Percentiles rank a stretch among this genome's conserved stretches.
phyloP scores from a whole-genome alignment of 208 protist genomes.

The Leishmania tropica region DNA sequence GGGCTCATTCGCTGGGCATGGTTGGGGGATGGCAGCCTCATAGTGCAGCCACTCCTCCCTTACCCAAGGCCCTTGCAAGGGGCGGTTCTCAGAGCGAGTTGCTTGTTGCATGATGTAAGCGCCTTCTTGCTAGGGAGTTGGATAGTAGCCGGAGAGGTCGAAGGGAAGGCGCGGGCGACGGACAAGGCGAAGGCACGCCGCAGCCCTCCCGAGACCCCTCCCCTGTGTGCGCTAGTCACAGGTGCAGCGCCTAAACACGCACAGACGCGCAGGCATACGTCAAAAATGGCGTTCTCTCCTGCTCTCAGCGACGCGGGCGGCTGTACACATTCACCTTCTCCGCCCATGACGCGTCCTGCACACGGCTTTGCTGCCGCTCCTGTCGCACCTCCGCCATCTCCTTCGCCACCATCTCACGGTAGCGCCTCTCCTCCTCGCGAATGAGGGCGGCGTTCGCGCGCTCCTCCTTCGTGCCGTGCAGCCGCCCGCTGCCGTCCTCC shows the following conservation, averaged over 20 bases:
- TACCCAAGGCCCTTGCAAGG: background rate
- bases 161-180: background rate
- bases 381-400: slow-evolving; percentile 50
- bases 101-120: background rate
- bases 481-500: slow-evolving; percentile 79
- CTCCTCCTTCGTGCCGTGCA: slow-evolving; percentile 79
- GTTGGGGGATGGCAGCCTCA: no score
- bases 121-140: background rate
- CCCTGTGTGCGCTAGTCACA: background rate
- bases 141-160: background rate
- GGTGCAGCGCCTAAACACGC: background rate
- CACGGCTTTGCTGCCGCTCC: slow-evolving; percentile 40
- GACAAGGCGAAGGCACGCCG: background rate
- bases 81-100: background rate
- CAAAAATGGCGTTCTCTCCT: background rate
- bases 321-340: slow-evolving; percentile 42
- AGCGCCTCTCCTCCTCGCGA: slow-evolving; percentile 66
- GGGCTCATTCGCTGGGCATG: background rate
- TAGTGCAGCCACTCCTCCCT: background rate
- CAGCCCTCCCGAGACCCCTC: background rate
- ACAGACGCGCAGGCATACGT: background rate
- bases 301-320: slow-evolving; percentile 16
- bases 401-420: slow-evolving; percentile 58
- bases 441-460: slow-evolving; percentile 77
- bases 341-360: slow-evolving; percentile 70